A percentile compares a stretch with the other conserved stretches of the same genome.
phyloP scores from a whole-genome alignment of 1,139 yeast genomes.

The Meyerozyma carpophila region DNA sequence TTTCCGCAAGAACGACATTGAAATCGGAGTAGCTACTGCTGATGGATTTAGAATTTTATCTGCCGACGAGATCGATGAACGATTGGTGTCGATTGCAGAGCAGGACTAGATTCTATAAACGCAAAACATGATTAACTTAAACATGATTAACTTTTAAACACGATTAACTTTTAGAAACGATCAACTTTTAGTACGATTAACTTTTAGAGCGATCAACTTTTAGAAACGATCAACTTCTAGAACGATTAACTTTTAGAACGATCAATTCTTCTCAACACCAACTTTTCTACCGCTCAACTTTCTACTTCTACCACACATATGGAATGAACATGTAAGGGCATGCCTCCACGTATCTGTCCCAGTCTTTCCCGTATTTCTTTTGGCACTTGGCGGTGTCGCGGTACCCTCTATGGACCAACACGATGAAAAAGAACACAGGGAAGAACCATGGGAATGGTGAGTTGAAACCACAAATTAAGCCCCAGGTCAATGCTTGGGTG shows the following conservation, averaged over 20 bases:
- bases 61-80: slow-evolving; percentile 87
- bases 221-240: background rate
- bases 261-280: background rate
- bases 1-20: slow-evolving; percentile 88
- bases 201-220: background rate
- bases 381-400: slow-evolving; percentile 85
- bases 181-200: background rate
- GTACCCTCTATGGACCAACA: slow-evolving; percentile 78
- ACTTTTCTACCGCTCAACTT: too few species aligned
- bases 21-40: slow-evolving; percentile 80
- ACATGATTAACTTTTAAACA: background rate
- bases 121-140: background rate
- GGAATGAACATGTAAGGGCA: slow-evolving; percentile 95
- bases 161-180: background rate
- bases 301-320: slow-evolving; percentile 50
- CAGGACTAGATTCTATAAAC: slow-evolving; percentile 56
- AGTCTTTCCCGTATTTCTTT: slow-evolving; percentile 86
- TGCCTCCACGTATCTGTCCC: slow-evolving; percentile 79
- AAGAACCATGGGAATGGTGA: slow-evolving; percentile 95
- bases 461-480: slow-evolving; percentile 77
- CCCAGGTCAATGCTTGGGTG: slow-evolving; percentile 87
- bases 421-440: slow-evolving; percentile 84
- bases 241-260: background rate
- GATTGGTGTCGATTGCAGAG: slow-evolving; percentile 91
- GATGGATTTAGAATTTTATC: slow-evolving; percentile 67